Evolutionary conservation across 164 flowering plant genomes (phyloP).

Genomic region (Annona squamosa): DNA sequence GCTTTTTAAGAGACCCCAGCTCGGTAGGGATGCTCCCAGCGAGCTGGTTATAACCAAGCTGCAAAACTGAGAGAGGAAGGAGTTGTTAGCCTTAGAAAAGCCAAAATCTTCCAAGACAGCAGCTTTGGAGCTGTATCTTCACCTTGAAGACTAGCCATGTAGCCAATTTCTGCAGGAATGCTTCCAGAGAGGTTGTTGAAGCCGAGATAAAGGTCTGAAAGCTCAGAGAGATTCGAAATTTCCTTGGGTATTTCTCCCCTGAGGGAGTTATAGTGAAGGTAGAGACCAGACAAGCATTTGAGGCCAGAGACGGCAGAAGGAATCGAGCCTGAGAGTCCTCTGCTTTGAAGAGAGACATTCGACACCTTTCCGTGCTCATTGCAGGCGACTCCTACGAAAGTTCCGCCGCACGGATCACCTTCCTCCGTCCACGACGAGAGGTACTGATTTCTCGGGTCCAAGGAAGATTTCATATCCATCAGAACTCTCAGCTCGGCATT

Average conservation of each 20-base stretch:
- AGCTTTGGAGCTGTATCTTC: neutral
- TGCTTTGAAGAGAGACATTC: slow-evolving; percentile 80
- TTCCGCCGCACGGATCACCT: slow-evolving; percentile 55
- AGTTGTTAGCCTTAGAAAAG: neutral
- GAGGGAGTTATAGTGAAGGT: slow-evolving; percentile 72
- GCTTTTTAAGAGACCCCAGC: slow-evolving; percentile 66
- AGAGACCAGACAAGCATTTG: slow-evolving; percentile 71
- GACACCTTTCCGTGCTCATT: slow-evolving; percentile 60
- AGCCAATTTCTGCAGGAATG: slow-evolving; percentile 64
- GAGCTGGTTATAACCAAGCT: slow-evolving; percentile 72
- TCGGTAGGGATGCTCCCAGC: slow-evolving; percentile 79
- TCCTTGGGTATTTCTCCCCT: slow-evolving; percentile 73
- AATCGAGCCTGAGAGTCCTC: slow-evolving; percentile 59
- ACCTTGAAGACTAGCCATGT: slow-evolving; percentile 83
- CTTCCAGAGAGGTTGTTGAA: slow-evolving; percentile 70
- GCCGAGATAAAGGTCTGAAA: slow-evolving; percentile 78
- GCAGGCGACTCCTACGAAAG: slow-evolving; percentile 81
- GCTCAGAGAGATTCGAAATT: slow-evolving; percentile 48
- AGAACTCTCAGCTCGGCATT: slow-evolving; percentile 42
- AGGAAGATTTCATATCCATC: slow-evolving; percentile 52
- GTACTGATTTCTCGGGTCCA: slow-evolving; percentile 55
- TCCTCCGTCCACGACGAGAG: slow-evolving; percentile 62
- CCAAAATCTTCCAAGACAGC: neutral
- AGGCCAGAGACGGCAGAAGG: slow-evolving; percentile 62
- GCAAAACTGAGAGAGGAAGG: slow-evolving; percentile 52